Base-by-base conservation (phyloP, 371 early-diverging fungal species). In the Encephalitozoon romaleae region DNA sequence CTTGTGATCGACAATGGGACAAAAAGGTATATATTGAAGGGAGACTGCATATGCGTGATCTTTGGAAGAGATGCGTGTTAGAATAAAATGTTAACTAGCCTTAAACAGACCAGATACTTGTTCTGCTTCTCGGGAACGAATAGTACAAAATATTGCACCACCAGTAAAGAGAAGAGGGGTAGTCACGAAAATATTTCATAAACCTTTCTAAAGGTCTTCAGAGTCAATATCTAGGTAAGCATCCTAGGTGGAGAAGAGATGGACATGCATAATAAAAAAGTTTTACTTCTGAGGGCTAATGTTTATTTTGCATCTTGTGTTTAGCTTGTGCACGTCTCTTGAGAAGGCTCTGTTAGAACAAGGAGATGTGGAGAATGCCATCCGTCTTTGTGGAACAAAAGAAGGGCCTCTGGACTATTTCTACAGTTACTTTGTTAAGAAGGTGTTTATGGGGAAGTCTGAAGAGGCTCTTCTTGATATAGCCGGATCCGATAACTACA, bases 1-100 rank as follows among this genome's bases (percentile, higher is more conserved):
- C 1, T 77, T 9, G 72, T 77, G 5, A n/a, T 77, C 42, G 66
- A 77, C 30, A 47, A 21, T 9, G 55, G 45, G 11, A 15, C 43
- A 8, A 43, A 41, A 18, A 42, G 49, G 26, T 64, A 55, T 54
- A 12, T 77, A 4, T 11, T 77, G 28, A 77, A 77, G 45, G 78
- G 78, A 66, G 78, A 77, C 42, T 77, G 78, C 26, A 39, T 77
- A 23, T 72, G 42, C 21, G 41, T 18, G 15, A 5, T 74, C 3
- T 15, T 67, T 43, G 43, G 30, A 18, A 67, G 21, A 30, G 49
- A 43, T 4, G 18, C 6, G 5, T 9, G 21, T 15, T 59, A 59
- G 30, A 15, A 59, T 34, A 59, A 59, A 59, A 59, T 59, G 59
- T 59, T 15, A 59, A 15, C 34, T 28, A 18, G 30, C 34, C 9